Evolutionary conservation across 169 alveolate species (phyloP).

Genomic region (Eimeria acervulina): DNA sequence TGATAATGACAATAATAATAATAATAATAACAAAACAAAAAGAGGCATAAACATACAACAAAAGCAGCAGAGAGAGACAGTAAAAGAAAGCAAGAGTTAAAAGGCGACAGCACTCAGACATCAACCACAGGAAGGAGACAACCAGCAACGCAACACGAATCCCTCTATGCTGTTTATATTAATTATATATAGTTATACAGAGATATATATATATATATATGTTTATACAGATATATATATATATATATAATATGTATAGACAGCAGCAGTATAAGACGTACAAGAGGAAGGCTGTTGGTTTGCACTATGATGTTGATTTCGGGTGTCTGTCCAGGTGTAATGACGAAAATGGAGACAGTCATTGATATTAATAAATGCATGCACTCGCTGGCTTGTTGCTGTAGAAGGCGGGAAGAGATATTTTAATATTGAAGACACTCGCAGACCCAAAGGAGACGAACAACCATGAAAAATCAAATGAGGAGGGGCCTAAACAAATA

Average conservation of each 20-base stretch:
- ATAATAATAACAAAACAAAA: too few species aligned
- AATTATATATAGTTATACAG: too few species aligned
- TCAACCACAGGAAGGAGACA: neutral
- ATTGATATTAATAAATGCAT: conserved; percentile 85
- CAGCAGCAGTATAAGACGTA: neutral
- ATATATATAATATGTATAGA: too few species aligned
- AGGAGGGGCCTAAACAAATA: conserved; percentile 91
- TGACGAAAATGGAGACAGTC: conserved; percentile 86
- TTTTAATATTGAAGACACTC: conserved; percentile 84
- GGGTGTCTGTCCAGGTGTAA: conserved; percentile 82
- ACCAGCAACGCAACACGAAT: neutral
- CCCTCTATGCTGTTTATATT: neutral
- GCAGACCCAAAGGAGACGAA: conserved; percentile 81
- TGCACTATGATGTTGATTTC: neutral
- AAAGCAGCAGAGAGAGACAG: neutral
- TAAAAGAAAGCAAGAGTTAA: neutral
- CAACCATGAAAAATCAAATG: conserved; percentile 98
- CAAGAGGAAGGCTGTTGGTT: neutral
- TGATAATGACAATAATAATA: neutral
- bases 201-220: too few species aligned
- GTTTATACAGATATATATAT: too few species aligned
- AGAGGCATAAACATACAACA: neutral
- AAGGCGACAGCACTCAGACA: neutral
- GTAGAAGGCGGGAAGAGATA: conserved; percentile 87
- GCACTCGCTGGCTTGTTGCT: conserved; percentile 83